These are phyloP conservation scores for Samsoniella hepiali DNA, from an alignment of 2,329 filamentous ascomycete genomes.

Conservation along the genomic window DNA sequence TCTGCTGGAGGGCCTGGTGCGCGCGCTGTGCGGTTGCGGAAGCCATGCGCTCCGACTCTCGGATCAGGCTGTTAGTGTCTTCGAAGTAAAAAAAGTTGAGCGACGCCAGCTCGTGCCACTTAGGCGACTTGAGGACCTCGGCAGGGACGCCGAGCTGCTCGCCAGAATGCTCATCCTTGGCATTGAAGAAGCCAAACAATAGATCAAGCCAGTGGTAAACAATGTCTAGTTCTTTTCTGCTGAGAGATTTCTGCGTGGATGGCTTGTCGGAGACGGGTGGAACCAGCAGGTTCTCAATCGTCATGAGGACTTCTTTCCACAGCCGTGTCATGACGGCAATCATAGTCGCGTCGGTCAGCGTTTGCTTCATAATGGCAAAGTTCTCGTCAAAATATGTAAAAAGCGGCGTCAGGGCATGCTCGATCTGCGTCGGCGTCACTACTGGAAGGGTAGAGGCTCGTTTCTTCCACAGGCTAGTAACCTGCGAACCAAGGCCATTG, in stretches of 20 bases:
- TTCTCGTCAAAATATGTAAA: constrained; percentile 98
- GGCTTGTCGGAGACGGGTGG: constrained; percentile 94
- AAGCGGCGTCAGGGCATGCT: constrained; percentile 76
- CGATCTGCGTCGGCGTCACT: constrained; percentile 69
- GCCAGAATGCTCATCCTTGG: constrained; percentile 74
- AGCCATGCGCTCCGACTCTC: constrained; percentile 95
- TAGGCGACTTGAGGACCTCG: constrained; percentile 91
- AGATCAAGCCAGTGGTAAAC: constrained; percentile 93
- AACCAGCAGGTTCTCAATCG: constrained; percentile 84
- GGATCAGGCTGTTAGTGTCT: constrained; percentile 82
- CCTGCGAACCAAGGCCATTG: constrained; percentile 65
- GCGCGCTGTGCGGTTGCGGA: constrained; percentile 74
- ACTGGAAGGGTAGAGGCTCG: constrained; percentile 51
- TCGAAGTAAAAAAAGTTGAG: constrained; percentile 99
- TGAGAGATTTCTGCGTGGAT: constrained; percentile 78
- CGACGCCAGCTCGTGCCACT: constrained; percentile 95
- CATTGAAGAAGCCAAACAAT: constrained; percentile 93
- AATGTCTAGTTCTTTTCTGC: constrained; percentile 84
- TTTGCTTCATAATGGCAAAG: constrained; percentile 98
- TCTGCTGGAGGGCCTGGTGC: constrained; percentile 62
- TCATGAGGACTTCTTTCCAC: constrained; percentile 95
- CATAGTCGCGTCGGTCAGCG: constrained; percentile 93
- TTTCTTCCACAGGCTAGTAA: constrained; percentile 68
- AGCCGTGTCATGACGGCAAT: constrained; percentile 95
- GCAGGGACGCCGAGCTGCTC: constrained; percentile 84